Base-by-base conservation (phyloP, 23 red algal species). In the Gracilaria vermiculophylla region DNA sequence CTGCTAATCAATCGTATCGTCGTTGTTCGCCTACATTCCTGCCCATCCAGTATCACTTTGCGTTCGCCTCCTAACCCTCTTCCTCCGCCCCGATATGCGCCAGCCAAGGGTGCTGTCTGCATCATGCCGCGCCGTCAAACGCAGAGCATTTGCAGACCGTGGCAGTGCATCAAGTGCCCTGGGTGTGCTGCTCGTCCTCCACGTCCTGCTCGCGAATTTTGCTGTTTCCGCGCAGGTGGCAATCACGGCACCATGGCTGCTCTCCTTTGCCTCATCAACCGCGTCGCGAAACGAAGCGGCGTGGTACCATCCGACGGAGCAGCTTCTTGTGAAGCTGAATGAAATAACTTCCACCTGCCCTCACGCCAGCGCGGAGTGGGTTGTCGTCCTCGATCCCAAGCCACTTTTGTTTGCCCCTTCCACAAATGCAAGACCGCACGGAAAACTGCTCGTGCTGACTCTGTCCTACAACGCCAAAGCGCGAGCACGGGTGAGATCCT, bases 321-420 rank as follows among this genome's bases (percentile, higher is more conserved):
- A 73, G 67, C 42, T 73, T 25, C 67, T 73, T 33, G 67, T 73
- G 67, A 73, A 73, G 42, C 67, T 73, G 67, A 73, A 73, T 73
- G 39, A 47, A 11, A 45, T 73, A 12, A 48, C 67, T 45, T 7
- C 67, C 23, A 48, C 37, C 2, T 73, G 67, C 28, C 67, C 67
- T 37, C 67, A 73, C 32, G 67, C 67, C 20, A 42, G 42, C 15
- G n/a, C 67, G 8, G 39, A 73, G 24, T 73, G 67, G 67, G 67
- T 48, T 48, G 42, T 73, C 3, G 67, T 73, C 28, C 42, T 45
- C 27, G 19, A 73, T 47, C 42, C 67, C 13, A 73, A 47, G 25
- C 39, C 36, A 42, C 14, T 48, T 47, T 48, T 73, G 0, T 47
- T 47, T 24, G 2, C 58, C 2, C 67, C 39, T 7, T 45, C 36